Evolutionary conservation across 805 yeast species (phyloP).

Genomic region (Suhomyces kilbournensis): DNA sequence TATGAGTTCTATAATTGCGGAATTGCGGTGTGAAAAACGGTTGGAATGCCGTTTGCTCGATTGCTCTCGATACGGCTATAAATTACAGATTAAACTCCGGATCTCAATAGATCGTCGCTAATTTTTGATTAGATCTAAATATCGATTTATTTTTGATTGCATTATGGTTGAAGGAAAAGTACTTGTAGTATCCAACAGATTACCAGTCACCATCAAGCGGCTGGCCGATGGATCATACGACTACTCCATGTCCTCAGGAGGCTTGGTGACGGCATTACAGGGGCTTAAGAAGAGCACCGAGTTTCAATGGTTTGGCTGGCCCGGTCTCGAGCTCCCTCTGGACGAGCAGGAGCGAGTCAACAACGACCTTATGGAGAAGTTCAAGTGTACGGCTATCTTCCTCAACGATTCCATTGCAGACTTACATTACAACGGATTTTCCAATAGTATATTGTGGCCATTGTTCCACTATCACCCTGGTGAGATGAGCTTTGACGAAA

Average conservation of each 20-base stretch:
- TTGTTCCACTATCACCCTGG: slow-evolving; percentile 98
- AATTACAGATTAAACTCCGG: not conserved
- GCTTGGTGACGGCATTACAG: slow-evolving; percentile 91
- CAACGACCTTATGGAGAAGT: slow-evolving; percentile 66
- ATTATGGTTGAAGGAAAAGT: slow-evolving; percentile 55
- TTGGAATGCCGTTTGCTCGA: not conserved
- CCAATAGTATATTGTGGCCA: slow-evolving; percentile 96
- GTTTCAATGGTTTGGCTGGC: slow-evolving; percentile 99
- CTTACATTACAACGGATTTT: slow-evolving; percentile 93
- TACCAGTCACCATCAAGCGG: slow-evolving; percentile 88
- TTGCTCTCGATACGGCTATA: not conserved
- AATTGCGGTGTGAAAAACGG: not conserved
- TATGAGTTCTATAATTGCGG: not conserved
- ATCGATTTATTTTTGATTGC: not conserved
- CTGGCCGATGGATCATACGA: slow-evolving; percentile 61
- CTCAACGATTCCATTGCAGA: slow-evolving; percentile 88
- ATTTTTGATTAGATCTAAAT: not conserved
- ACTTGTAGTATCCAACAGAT: slow-evolving; percentile 87
- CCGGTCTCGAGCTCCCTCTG: slow-evolving; percentile 77
- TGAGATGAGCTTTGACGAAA: slow-evolving; percentile 96
- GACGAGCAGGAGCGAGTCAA: slow-evolving; percentile 68
- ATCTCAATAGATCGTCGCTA: not conserved
- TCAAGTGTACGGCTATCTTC: slow-evolving; percentile 88
- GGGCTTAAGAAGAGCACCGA: slow-evolving; percentile 80
- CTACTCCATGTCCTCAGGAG: slow-evolving; percentile 95